These are phyloP conservation scores for Drosera capensis DNA, from an alignment of 148 eudicot species.

Conservation along the genomic window DNA sequence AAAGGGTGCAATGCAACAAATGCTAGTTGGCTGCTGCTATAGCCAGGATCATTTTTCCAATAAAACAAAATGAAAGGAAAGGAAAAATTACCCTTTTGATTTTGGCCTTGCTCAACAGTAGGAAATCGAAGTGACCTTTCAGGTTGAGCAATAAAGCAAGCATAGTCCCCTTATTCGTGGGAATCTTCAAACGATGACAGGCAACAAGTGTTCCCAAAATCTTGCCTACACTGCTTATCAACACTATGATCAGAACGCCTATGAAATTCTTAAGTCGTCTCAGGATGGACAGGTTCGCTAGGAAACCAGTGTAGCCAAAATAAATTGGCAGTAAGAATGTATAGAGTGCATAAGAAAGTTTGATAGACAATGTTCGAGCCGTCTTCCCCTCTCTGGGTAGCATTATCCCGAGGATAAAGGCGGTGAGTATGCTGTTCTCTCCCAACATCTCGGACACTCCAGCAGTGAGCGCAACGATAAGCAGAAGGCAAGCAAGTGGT, in stretches of 20 bases:
- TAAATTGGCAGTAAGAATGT: slow-evolving; percentile 75
- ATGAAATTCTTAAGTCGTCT: slow-evolving; percentile 12
- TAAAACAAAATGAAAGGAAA: background rate
- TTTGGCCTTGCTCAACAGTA: slow-evolving; percentile 31
- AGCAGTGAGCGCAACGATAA: slow-evolving; percentile 42
- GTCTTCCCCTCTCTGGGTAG: slow-evolving; percentile 83
- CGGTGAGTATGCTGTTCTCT: slow-evolving; percentile 57
- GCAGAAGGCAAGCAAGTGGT: slow-evolving; percentile 39
- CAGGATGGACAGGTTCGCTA: slow-evolving; percentile 30
- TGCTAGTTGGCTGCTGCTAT: no score
- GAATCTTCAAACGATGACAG: slow-evolving; percentile 46
- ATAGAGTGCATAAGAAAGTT: slow-evolving; percentile 54
- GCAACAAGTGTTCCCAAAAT: slow-evolving; percentile 64
- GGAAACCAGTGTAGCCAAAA: slow-evolving; percentile 80
- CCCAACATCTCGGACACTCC: slow-evolving; percentile 62
- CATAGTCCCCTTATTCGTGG: slow-evolving; percentile 57
- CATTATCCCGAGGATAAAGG: slow-evolving; percentile 54
- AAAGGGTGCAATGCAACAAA: no score
- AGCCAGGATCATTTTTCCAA: no score
- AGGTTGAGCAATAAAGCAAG: slow-evolving; percentile 64
- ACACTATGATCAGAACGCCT: slow-evolving; percentile 20
- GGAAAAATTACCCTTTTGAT: slow-evolving; percentile 28
- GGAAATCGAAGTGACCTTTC: slow-evolving; percentile 80
- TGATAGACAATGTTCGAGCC: slow-evolving; percentile 57
- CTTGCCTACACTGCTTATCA: slow-evolving; percentile 67